A percentile compares a stretch with the other conserved stretches of the same genome.
Conservation (phyloP, 2,329 filamentous ascomycete genomes). For the Diatrype stigma region DNA sequence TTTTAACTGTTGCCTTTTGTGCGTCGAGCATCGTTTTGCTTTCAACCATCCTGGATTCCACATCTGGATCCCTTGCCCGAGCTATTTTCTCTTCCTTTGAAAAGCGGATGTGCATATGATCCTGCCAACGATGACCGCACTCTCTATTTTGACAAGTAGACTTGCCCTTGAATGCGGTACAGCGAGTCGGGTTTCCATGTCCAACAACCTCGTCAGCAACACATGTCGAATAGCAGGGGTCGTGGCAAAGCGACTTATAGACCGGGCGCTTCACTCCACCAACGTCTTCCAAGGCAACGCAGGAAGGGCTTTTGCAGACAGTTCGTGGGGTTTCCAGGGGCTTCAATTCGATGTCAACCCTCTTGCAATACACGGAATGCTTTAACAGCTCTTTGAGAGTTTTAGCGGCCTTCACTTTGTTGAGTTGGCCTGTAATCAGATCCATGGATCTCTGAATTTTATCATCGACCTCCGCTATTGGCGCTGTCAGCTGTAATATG, state of each 20-base stretch:
- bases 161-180: constrained; percentile 20
- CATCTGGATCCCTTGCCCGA: constrained; percentile 18
- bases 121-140: constrained; percentile 31
- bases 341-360: constrained; percentile 18
- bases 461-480: constrained; percentile 33
- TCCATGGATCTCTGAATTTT: constrained; percentile 28
- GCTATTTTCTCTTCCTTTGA: constrained; percentile 21
- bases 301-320: constrained; percentile 26
- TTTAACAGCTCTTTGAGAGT: constrained; percentile 22
- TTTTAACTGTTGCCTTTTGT: constrained; percentile 21
- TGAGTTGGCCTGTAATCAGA: constrained; percentile 24
- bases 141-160: constrained; percentile 11
- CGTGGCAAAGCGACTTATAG: constrained; percentile 29
- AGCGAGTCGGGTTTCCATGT: constrained; percentile 22
- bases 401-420: constrained; percentile 19
- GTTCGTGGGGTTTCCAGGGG: constrained; percentile 25
- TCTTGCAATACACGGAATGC: constrained; percentile 22
- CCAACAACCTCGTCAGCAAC: constrained; percentile 23
- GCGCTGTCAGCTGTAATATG: constrained; percentile 32
- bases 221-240: constrained; percentile 22
- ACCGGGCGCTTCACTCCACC: constrained; percentile 16
- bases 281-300: constrained; percentile 23
- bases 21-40: constrained; percentile 21
- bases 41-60: constrained; percentile 19
- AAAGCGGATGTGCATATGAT: constrained; percentile 33